phyloP scores from a whole-genome alignment of 495 filamentous ascomycete species.

The Ramalina intermedia region DNA sequence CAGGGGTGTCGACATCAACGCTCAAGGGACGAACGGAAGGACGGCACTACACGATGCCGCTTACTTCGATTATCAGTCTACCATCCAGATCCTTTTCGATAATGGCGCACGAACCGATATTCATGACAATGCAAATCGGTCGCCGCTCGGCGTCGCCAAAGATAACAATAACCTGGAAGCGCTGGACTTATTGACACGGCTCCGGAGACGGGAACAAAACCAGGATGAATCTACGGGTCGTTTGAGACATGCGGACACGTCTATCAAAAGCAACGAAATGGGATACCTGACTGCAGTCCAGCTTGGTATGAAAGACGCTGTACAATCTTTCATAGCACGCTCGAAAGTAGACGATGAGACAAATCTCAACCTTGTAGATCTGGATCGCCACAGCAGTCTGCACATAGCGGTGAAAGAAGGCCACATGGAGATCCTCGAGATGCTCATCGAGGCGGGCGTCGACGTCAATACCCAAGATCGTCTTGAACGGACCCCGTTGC shows the following conservation, averaged over 20 bases:
- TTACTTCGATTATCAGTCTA: not conserved
- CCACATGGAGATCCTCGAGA: slow-evolving; percentile 1
- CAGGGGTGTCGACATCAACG: slow-evolving; percentile 14
- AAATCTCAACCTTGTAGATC: slow-evolving; percentile 6
- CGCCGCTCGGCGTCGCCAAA: slow-evolving; percentile 8
- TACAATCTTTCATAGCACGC: slow-evolving; percentile 1
- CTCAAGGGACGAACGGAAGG: slow-evolving; percentile 13
- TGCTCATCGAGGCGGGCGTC: slow-evolving; percentile 2
- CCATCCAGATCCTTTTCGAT: slow-evolving; percentile 12
- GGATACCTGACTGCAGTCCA: slow-evolving; percentile 7
- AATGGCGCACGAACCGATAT: slow-evolving; percentile 12
- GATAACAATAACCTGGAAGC: slow-evolving; percentile 8
- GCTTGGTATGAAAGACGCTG: slow-evolving; percentile 1
- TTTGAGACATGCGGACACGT: not conserved
- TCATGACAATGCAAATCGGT: slow-evolving; percentile 3
- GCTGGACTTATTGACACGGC: slow-evolving; percentile 1
- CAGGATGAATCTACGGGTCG: slow-evolving; percentile 1
- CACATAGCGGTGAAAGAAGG: slow-evolving; percentile 4
- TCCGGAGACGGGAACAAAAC: not conserved
- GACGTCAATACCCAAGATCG: slow-evolving; percentile 16
- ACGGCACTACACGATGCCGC: slow-evolving; percentile 18
- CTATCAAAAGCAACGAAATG: not conserved
- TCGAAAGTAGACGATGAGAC: slow-evolving; percentile 2
- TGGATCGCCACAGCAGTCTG: slow-evolving; percentile 3
- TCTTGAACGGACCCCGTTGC: slow-evolving; percentile 9